A percentile compares a stretch with the other conserved stretches of the same genome.
Evolutionary conservation across 1,284 basidiomycete genomes (phyloP).

Genomic region (Sporisorium iseilematis-ciliati): DNA sequence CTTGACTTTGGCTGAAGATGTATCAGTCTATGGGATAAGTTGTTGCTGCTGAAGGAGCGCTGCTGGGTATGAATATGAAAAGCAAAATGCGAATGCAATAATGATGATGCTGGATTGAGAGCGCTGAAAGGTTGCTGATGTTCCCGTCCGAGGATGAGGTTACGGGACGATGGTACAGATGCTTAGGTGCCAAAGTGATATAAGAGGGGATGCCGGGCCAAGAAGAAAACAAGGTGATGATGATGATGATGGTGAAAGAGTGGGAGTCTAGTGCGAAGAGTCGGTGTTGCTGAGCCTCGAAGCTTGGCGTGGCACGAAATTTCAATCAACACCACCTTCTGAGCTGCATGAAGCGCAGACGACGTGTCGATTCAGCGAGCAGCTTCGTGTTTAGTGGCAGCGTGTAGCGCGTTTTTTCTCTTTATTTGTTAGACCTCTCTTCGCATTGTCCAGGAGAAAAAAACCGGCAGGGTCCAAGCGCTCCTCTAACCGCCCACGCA

Average conservation of each 20-base stretch:
- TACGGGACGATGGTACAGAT: constrained; percentile 1
- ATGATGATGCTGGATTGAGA: not conserved
- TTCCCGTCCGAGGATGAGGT: not conserved
- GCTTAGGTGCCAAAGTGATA: not conserved
- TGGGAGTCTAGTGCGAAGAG: not conserved
- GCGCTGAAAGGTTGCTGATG: not conserved
- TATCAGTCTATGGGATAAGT: not conserved
- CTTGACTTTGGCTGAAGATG: not conserved
- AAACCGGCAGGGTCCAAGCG: too few species aligned
- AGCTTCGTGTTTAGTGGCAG: too few species aligned
- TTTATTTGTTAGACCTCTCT: too few species aligned
- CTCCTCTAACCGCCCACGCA: too few species aligned
- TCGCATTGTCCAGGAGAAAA: too few species aligned
- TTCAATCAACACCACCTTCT: too few species aligned
- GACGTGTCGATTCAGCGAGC: too few species aligned
- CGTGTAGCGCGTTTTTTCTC: too few species aligned
- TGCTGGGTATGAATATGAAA: constrained; percentile 1
- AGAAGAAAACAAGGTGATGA: not conserved
- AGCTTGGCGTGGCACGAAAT: too few species aligned
- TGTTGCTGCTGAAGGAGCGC: not conserved
- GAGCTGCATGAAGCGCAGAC: too few species aligned
- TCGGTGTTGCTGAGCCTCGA: too few species aligned
- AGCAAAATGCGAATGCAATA: constrained; percentile 13
- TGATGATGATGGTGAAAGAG: not conserved
- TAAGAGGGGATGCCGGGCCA: not conserved